Percentiles rank a stretch among this genome's conserved stretches.
Evolutionary conservation across 257 asterid species (phyloP).

Genomic region (Solanum phureja): DNA sequence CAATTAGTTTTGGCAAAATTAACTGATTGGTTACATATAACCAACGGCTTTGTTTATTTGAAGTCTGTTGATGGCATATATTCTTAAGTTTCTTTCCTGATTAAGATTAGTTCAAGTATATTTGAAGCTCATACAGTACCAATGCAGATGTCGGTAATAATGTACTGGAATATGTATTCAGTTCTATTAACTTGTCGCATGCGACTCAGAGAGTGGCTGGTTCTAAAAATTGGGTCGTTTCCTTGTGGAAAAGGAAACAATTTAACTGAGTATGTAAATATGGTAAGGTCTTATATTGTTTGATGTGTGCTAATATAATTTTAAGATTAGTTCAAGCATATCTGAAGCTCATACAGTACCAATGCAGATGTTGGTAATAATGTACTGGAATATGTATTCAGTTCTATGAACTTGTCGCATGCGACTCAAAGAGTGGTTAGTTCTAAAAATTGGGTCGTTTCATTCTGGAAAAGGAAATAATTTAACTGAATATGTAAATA

Average conservation of each 20-base stretch:
- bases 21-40: not conserved
- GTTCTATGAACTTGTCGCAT: not conserved
- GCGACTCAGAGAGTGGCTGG: not conserved
- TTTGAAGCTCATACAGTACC: not conserved
- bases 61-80: not conserved
- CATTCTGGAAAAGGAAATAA: not conserved
- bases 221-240: not conserved
- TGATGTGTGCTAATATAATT: not conserved
- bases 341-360: not conserved
- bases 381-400: not conserved
- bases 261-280: not conserved
- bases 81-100: not conserved
- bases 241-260: not conserved
- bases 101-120: not conserved
- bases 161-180: not conserved
- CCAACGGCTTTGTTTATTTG: not conserved
- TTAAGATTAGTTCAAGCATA: not conserved
- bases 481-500: not conserved
- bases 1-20: not conserved
- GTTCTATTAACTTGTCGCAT: not conserved
- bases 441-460: not conserved
- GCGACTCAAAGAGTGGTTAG: not conserved
- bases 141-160: not conserved
- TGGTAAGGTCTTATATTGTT: not conserved
- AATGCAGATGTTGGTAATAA: not conserved